Conservation (phyloP, 225 moss, liverwort and hornwort genomes). For the Lunularia cruciata region DNA sequence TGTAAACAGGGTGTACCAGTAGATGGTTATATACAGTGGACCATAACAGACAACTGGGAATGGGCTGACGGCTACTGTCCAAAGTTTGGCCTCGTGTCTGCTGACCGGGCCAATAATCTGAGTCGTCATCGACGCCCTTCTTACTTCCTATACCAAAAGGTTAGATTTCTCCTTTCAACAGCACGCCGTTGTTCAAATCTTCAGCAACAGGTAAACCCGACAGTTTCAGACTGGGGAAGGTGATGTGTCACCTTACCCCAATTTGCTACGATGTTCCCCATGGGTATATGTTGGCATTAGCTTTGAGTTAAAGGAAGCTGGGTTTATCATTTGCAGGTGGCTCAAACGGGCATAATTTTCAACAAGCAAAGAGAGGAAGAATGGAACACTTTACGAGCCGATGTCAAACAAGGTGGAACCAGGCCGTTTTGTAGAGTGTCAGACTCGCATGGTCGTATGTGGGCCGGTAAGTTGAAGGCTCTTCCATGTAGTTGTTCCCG, state of each 20-base stretch:
- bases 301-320: too few species aligned
- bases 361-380: constrained; percentile 60
- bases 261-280: too few species aligned
- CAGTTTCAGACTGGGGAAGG: too few species aligned
- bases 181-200: too few species aligned
- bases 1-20: constrained; percentile 73
- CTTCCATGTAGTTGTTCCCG: too few species aligned
- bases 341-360: constrained; percentile 52
- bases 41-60: constrained; percentile 98
- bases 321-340: constrained; percentile 42
- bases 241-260: too few species aligned
- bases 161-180: constrained; percentile 12
- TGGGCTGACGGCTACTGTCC: constrained; percentile 99
- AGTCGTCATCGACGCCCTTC: constrained; percentile 74
- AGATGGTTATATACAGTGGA: constrained; percentile 93
- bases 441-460: constrained; percentile 66
- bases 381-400: constrained; percentile 67
- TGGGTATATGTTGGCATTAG: too few species aligned
- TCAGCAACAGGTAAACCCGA: constrained; percentile 1
- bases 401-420: constrained; percentile 54
- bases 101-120: constrained; percentile 62
- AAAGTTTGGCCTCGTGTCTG: constrained; percentile 84
- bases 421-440: constrained; percentile 81
- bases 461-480: constrained; percentile 57
- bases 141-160: constrained; percentile 79